phyloP scores from a whole-genome alignment of 106 monocot species.

The Dioscorea alata region DNA sequence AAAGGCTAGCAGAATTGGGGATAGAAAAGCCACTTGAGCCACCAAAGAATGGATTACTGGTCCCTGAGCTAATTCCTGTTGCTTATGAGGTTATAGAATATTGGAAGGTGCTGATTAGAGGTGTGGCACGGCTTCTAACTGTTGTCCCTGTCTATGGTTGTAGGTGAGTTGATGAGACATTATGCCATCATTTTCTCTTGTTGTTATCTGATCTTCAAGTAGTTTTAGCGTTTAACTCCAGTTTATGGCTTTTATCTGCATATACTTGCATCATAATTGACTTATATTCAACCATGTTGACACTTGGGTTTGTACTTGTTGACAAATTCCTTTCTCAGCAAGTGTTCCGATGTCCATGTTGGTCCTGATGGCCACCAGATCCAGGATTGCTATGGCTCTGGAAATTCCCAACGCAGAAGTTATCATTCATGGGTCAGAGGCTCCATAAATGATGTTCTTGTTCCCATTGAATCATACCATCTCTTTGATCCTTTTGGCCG shows the following conservation, averaged over 20 bases:
- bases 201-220: background rate
- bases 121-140: slow-evolving; percentile 72
- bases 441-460: slow-evolving; percentile 64
- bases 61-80: slow-evolving; percentile 77
- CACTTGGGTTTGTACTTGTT: too few species aligned
- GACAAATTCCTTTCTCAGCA: slow-evolving; percentile 21
- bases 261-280: too few species aligned
- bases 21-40: slow-evolving; percentile 86
- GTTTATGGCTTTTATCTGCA: background rate
- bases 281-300: too few species aligned
- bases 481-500: slow-evolving; percentile 76
- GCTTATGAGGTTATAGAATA: slow-evolving; percentile 71
- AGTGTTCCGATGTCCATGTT: slow-evolving; percentile 80
- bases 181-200: background rate
- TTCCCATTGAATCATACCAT: slow-evolving; percentile 88
- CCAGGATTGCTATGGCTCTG: slow-evolving; percentile 64
- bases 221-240: background rate
- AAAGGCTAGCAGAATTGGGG: slow-evolving; percentile 68
- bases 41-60: slow-evolving; percentile 84
- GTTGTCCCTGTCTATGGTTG: slow-evolving; percentile 85
- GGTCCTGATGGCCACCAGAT: slow-evolving; percentile 72
- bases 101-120: slow-evolving; percentile 85
- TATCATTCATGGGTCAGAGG: slow-evolving; percentile 78
- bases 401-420: slow-evolving; percentile 53
- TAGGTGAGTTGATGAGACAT: slow-evolving; percentile 36